Conservation (phyloP, 108 stramenopile species). For the Pseudonitzschia multiseries region DNA sequence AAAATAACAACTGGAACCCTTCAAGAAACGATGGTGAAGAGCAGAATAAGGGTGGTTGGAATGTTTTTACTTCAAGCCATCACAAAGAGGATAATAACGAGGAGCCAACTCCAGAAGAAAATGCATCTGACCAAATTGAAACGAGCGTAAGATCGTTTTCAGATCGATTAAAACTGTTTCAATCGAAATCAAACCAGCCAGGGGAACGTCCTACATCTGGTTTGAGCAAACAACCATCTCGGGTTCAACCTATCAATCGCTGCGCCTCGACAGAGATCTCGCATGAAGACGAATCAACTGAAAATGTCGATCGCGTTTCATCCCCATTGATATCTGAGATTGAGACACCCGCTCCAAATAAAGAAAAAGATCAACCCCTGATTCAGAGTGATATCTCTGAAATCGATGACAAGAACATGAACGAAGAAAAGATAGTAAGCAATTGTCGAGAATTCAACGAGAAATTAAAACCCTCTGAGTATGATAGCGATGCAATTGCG, state of each 20-base stretch:
- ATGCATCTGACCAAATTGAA: slow-evolving; percentile 2
- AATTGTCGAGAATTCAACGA: neutral
- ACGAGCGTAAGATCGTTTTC: slow-evolving; percentile 12
- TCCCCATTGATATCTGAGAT: neutral
- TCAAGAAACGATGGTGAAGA: neutral
- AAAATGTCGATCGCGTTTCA: neutral
- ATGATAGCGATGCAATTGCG: too few relatives aligned
- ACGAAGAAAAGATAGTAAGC: neutral
- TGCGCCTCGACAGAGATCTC: neutral
- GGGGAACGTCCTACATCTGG: neutral
- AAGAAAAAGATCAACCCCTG: neutral
- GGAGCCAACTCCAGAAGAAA: neutral
- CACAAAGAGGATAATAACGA: neutral
- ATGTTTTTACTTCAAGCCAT: neutral
- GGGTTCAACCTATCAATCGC: neutral
- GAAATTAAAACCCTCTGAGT: neutral
- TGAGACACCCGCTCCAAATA: neutral
- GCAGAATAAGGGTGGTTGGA: neutral
- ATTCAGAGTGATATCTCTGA: neutral
- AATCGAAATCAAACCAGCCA: slow-evolving; percentile 1
- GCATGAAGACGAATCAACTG: neutral
- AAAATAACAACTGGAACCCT: neutral
- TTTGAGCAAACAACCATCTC: neutral
- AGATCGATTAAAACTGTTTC: slow-evolving; percentile 18
- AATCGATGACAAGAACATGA: neutral